Evolutionary conservation across 2,329 filamentous ascomycete genomes (phyloP), one percentile per base, ranked within the genome.

Genomic region (Dothistroma septosporum): DNA sequence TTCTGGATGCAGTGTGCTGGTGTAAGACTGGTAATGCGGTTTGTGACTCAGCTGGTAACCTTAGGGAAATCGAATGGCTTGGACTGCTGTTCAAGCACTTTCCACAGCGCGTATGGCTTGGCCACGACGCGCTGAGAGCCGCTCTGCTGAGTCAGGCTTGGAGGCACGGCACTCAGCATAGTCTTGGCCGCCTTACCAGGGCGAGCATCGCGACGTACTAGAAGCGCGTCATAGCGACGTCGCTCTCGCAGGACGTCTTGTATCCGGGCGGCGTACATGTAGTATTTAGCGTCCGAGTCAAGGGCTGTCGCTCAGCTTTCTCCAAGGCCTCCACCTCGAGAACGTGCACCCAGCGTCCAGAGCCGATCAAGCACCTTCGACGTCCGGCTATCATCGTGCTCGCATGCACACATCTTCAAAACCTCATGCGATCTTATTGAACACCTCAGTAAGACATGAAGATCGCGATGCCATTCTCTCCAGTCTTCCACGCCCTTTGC

Each of bases 391-490:
- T 12, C 35, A 11, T 12, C 35, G 8, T 12, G 41, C 3, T 44
- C 41, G 41, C 41, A 44, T 19, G 35, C 24, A 28, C 6, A 28
- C 24, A 28, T 37, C 35, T 37, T 16, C 35, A 4, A 16, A 37
- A 12, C 35, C 14, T n/a, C 8, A 19, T 31, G 22, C 32, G n/a
- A 54, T 41, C 19, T 2, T 21, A 6, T n/a, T 31, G 2, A n/a
- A 9, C 9, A 2, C n/a, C 14, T 9, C 14, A 44, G 14, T 28
- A 10, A 47, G 50, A 33, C 33, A 55, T 6, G 47, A 61, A 11
- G 19, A 56, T 14, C 55, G 58, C 16, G 58, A 63, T 10, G 19
- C 54, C 11, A 47, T 63, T 22, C 61, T 63, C 35, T 49, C 58
- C 5, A 31, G 48, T 14, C 58, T 63, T 14, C 61, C 61, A 41